phyloP scores from a whole-genome alignment of 257 asterid species.

The Misopates orontium region DNA sequence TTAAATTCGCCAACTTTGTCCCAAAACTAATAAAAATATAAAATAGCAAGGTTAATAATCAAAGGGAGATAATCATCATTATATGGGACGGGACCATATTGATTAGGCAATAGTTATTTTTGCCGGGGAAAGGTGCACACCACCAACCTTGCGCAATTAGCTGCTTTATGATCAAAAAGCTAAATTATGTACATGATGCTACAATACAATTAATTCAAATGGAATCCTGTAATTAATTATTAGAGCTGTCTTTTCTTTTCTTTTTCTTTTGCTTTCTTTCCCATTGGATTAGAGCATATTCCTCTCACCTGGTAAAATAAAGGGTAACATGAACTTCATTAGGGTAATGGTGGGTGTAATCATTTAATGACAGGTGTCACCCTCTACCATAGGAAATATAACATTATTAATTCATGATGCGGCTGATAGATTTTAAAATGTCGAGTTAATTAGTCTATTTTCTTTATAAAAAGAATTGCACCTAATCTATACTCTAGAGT shows the following conservation, averaged over 20 bases:
- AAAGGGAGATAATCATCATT: not conserved
- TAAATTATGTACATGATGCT: too few species aligned
- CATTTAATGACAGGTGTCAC: conserved; percentile 41
- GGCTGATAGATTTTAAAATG: too few species aligned
- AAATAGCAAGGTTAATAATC: not conserved
- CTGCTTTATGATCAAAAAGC: not conserved
- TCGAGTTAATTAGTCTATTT: too few species aligned
- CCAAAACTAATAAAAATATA: not conserved
- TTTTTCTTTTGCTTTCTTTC: conserved; percentile 4
- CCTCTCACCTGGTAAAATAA: not conserved
- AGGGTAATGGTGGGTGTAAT: conserved; percentile 45
- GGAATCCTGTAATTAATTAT: not conserved
- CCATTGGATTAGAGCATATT: conserved; percentile 21
- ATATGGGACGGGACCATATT: not conserved
- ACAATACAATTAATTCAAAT: not conserved
- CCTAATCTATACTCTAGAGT: too few species aligned
- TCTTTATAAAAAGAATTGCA: too few species aligned
- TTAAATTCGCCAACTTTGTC: not conserved
- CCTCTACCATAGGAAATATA: too few species aligned
- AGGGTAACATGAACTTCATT: conserved; percentile 26
- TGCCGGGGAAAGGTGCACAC: not conserved
- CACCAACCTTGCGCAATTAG: conserved; percentile 11
- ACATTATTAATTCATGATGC: too few species aligned
- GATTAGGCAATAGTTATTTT: not conserved
- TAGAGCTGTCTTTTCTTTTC: conserved; percentile 12